phyloP scores from a whole-genome alignment of 352 stramenopile genomes.

The Phytopythium chamaehyphon region DNA sequence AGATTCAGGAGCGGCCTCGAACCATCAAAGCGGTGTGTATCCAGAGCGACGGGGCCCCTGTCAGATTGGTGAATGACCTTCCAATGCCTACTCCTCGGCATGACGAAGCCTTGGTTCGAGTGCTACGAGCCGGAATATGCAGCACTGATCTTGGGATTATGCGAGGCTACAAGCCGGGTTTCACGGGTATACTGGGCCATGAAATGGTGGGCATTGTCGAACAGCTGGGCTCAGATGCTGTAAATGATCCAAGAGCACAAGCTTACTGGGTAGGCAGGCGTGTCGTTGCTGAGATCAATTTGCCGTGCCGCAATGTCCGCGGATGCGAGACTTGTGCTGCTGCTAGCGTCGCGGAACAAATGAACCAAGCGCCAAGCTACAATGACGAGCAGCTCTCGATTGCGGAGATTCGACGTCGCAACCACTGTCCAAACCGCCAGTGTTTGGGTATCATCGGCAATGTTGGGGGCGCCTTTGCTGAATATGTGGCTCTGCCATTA shows the following conservation, averaged over 20 bases:
- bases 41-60: conserved; percentile 20
- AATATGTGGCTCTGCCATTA: conserved; percentile 79
- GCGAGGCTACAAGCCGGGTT: conserved; percentile 68
- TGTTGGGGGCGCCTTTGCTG: conserved; percentile 69
- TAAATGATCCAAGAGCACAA: conserved; percentile 14
- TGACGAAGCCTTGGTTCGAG: conserved; percentile 51
- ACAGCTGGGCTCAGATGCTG: conserved; percentile 32
- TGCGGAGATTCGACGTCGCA: conserved; percentile 43
- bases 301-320: conserved; percentile 53
- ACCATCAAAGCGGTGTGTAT: conserved; percentile 57
- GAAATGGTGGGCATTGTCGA: conserved; percentile 89
- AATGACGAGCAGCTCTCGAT: conserved; percentile 19
- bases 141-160: conserved; percentile 74
- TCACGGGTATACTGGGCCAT: conserved; percentile 73
- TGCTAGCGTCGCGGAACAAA: conserved; percentile 36
- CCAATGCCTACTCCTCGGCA: conserved; percentile 26
- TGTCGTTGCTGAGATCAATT: conserved; percentile 91
- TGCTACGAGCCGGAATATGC: conserved; percentile 65
- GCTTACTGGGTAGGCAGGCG: conserved; percentile 61
- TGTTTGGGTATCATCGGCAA: conserved; percentile 83
- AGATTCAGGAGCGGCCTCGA: conserved; percentile 1
- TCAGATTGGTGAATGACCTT: conserved; percentile 30
- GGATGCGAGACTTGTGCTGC: conserved; percentile 11
- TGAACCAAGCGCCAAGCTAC: conserved; percentile 9
- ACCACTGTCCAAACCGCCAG: conserved; percentile 83